Evolutionary conservation across 2,329 filamentous ascomycete species (phyloP), one percentile per base, ranked within the genome.

Genomic region (Pestalotiopsis sp.): DNA sequence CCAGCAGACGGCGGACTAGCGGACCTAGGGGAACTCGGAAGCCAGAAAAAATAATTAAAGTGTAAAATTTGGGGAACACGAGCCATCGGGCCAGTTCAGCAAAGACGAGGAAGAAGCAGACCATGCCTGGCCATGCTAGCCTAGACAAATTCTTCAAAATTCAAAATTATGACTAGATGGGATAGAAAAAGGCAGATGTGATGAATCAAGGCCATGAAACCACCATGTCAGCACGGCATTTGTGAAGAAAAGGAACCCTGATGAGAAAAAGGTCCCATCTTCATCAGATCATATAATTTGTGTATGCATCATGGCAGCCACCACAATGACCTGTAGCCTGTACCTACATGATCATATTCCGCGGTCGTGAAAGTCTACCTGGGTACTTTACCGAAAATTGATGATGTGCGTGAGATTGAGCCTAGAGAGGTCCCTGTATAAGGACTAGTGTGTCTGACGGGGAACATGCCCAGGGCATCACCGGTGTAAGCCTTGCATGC

Each of bases 1-100:
- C 36, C 52, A 25, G 64, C 27, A 52, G 45, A 25, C 56, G 56
- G 73, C 73, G 73, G 73, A 73, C 74, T 73, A 68, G 62, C 69
- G 71, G 69, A 68, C 62, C 73, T 76, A 76, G 75, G 75, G 75
- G 75, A 75, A 75, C 73, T 70, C 74, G 74, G 75, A 74, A 76
- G 68, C 45, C 17, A 67, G 71, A 70, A 66, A 36, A 25, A 70
- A 72, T 71, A 74, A 76, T 76, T 70, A 73, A 70, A 72, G 69
- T 73, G 74, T 65, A 71, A 73, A 73, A 72, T 72, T 72, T 71
- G 70, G 72, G 69, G 58, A 66, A 73, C 73, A 73, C 72, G 72
- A 73, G 71, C 72, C 71, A 73, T 70, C 66, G 61, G 31, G 31
- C 25, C 25, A 52, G 14, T 52, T 20, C 20, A 5, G 12, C 31